A percentile compares a stretch with the other conserved stretches of the same genome.
phyloP scores from a whole-genome alignment of 2,329 filamentous ascomycete genomes.

The Raffaelea albimanens region DNA sequence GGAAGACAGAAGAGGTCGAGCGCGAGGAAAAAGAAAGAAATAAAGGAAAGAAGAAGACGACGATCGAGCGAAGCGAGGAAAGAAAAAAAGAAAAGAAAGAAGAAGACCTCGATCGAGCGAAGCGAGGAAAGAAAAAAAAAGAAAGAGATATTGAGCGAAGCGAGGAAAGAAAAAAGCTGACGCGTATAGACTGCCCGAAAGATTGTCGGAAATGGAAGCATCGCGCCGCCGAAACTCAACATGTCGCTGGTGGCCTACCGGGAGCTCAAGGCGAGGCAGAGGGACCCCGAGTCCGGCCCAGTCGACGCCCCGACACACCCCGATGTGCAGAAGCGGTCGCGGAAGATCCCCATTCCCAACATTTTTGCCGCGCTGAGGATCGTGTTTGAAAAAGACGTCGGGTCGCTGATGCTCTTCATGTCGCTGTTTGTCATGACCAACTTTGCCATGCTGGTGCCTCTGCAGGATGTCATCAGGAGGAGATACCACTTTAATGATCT shows the following conservation, averaged over 20 bases:
- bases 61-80: neutral
- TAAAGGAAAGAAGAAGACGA: neutral
- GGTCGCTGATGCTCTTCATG: conserved; percentile 23
- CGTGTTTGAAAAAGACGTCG: conserved; percentile 25
- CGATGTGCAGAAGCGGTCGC: conserved; percentile 6
- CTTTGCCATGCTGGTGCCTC: conserved; percentile 22
- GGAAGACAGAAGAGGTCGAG: too few relatives aligned
- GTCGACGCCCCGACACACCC: conserved; percentile 4
- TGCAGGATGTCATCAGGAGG: conserved; percentile 22
- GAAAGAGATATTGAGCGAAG: too few relatives aligned
- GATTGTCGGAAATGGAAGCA: conserved; percentile 36
- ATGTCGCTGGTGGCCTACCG: conserved; percentile 8
- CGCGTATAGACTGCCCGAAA: conserved; percentile 22
- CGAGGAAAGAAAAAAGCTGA: neutral
- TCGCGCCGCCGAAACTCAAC: conserved; percentile 23
- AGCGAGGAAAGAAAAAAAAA: neutral
- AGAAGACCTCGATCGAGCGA: neutral
- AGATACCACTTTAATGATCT: conserved; percentile 24
- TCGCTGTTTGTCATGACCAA: conserved; percentile 25
- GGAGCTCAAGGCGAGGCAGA: neutral
- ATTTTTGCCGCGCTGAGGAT: conserved; percentile 22
- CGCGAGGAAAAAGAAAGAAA: neutral
- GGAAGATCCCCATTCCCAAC: conserved; percentile 19
- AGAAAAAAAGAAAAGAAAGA: neutral
- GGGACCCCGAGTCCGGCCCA: conserved; percentile 8